Percentiles rank a stretch among this genome's conserved stretches.
These are phyloP conservation scores for Russula compacta DNA, from an alignment of 768 basidiomycete genomes.

Conservation along the genomic window DNA sequence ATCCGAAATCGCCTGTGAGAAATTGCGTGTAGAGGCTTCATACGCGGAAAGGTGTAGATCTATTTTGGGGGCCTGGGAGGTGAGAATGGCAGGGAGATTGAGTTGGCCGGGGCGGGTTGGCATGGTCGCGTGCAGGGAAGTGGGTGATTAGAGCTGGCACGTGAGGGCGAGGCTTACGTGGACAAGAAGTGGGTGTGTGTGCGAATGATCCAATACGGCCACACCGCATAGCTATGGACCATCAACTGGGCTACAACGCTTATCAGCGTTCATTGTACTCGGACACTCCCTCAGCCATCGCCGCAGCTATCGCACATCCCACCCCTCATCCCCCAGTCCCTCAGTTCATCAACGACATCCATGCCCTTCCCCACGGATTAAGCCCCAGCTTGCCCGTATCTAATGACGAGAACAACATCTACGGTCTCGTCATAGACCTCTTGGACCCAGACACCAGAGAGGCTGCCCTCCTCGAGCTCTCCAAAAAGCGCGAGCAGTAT, in stretches of 20 bases:
- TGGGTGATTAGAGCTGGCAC: neutral
- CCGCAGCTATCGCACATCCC: conserved; percentile 40
- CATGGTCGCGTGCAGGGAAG: neutral
- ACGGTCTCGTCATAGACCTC: conserved; percentile 79
- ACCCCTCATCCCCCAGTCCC: conserved; percentile 41
- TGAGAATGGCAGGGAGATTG: conserved; percentile 50
- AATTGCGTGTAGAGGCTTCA: conserved; percentile 59
- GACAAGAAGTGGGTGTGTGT: neutral
- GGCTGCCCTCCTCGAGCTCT: conserved; percentile 84
- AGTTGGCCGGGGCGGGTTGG: conserved; percentile 28
- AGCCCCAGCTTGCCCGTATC: conserved; percentile 23
- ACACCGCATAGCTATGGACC: conserved; percentile 34
- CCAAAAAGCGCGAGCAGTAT: conserved; percentile 98
- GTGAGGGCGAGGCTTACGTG: conserved; percentile 4
- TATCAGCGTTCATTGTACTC: conserved; percentile 54
- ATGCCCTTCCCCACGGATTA: conserved; percentile 22
- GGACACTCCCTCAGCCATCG: conserved; percentile 42
- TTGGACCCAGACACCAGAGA: conserved; percentile 81
- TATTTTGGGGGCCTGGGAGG: conserved; percentile 45
- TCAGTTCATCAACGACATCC: conserved; percentile 29
- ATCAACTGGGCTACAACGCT: conserved; percentile 47
- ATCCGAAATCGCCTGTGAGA: conserved; percentile 58
- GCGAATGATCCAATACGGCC: neutral
- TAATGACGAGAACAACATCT: conserved; percentile 75
- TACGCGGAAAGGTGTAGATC: conserved; percentile 55